These are phyloP conservation scores for Paraleonurus japonicus DNA, from an alignment of 257 asterid species.

Conservation along the genomic window DNA sequence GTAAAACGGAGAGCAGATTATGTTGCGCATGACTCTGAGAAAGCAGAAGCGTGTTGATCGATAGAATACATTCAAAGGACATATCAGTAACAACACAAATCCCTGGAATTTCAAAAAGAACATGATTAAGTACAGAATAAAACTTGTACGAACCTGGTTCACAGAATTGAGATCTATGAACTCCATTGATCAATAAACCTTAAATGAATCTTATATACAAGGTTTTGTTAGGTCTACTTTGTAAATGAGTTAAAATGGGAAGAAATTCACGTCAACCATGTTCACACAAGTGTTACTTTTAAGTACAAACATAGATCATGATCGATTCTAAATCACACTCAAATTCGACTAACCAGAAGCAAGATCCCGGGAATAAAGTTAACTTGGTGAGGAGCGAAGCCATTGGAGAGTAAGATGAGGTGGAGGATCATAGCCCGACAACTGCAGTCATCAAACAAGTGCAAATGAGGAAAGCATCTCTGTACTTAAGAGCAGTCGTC, in stretches of 20 bases:
- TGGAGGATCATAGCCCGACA: conserved; percentile 73
- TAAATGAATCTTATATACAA: no score
- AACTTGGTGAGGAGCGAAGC: conserved; percentile 51
- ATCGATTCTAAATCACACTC: neutral
- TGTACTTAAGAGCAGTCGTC: conserved; percentile 65
- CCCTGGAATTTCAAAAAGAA: conserved; percentile 39
- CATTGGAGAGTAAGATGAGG: conserved; percentile 60
- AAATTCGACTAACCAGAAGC: conserved; percentile 50
- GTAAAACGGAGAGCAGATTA: conserved; percentile 85
- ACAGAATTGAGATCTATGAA: no score
- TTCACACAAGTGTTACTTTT: no score
- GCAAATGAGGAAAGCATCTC: conserved; percentile 89
- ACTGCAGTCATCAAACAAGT: conserved; percentile 80
- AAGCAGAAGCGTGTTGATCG: conserved; percentile 78
- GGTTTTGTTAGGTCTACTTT: no score
- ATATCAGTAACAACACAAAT: conserved; percentile 46
- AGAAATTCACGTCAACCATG: no score
- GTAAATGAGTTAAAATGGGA: no score
- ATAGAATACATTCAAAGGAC: conserved; percentile 75
- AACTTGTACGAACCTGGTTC: no score
- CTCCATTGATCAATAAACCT: no score
- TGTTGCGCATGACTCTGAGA: conserved; percentile 77
- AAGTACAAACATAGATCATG: no score
- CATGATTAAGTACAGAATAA: neutral
- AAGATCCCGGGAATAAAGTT: conserved; percentile 75